These are phyloP conservation scores for Centella asiatica DNA, from an alignment of 129 eudicot genomes.

Conservation along the genomic window DNA sequence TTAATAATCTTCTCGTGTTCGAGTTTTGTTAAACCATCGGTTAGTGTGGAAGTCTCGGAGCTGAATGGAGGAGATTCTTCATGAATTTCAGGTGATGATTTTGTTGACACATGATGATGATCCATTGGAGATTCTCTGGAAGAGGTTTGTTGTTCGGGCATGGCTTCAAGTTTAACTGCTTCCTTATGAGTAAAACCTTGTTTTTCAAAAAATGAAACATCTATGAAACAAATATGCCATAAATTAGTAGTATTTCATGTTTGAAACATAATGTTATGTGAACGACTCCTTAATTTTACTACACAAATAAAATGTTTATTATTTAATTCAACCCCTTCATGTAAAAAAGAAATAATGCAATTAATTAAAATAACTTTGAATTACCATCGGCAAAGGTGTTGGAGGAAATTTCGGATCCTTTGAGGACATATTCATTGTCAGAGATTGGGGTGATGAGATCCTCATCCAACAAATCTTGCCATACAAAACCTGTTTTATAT, in stretches of 20 bases:
- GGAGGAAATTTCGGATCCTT: constrained; percentile 62
- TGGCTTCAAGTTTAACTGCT: constrained; percentile 14
- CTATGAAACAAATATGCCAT: not conserved
- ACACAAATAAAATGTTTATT: too few relatives aligned
- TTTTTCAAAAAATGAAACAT: constrained; percentile 8
- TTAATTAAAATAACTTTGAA: not conserved
- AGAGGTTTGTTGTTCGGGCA: constrained; percentile 17
- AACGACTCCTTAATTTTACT: not conserved
- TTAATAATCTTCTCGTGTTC: constrained; percentile 16
- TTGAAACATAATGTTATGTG: not conserved
- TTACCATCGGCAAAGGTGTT: constrained; percentile 30
- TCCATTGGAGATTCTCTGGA: constrained; percentile 20
- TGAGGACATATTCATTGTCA: constrained; percentile 81
- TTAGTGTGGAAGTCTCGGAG: constrained; percentile 33
- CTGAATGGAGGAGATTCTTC: constrained; percentile 36
- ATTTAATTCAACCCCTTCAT: not conserved
- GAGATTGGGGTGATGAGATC: constrained; percentile 79
- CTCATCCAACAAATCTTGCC: constrained; percentile 79
- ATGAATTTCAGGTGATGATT: constrained; percentile 34
- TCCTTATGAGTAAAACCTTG: constrained; percentile 16
- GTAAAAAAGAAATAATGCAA: not conserved
- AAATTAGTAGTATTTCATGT: not conserved
- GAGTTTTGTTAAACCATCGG: constrained; percentile 36
- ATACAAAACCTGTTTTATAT: constrained; percentile 64
- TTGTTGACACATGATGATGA: constrained; percentile 25